These are phyloP conservation scores for Leptographium procerum DNA, from an alignment of 2,329 filamentous ascomycete genomes.

Conservation along the genomic window DNA sequence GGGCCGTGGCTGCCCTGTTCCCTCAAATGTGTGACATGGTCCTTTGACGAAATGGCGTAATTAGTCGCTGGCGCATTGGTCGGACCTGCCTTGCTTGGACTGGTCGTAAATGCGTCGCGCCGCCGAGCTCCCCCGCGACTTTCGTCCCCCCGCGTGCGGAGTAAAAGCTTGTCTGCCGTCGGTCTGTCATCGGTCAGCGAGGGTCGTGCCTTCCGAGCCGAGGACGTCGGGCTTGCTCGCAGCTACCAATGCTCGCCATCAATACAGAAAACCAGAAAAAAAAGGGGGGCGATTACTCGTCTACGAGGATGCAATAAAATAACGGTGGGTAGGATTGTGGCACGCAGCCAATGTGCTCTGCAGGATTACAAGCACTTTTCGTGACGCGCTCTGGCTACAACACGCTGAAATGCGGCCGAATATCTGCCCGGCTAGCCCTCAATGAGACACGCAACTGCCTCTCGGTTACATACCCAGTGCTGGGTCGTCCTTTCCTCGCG, in stretches of 20 bases:
- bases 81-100: not conserved
- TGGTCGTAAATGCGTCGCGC: not conserved
- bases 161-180: not conserved
- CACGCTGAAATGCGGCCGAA: too few relatives aligned
- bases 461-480: too few relatives aligned
- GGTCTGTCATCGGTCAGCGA: not conserved
- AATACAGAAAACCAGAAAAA: not conserved
- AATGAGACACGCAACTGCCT: too few relatives aligned
- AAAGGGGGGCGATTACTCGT: too few relatives aligned
- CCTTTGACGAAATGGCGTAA: not conserved
- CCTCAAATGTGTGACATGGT: too few relatives aligned
- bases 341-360: too few relatives aligned
- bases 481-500: too few relatives aligned
- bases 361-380: too few relatives aligned
- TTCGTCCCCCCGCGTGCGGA: not conserved
- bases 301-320: too few relatives aligned
- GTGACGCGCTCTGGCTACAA: too few relatives aligned
- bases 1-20: not conserved
- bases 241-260: not conserved
- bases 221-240: not conserved
- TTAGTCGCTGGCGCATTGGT: not conserved
- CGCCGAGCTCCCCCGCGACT: not conserved
- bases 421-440: too few relatives aligned
- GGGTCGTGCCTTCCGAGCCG: not conserved
- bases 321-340: too few relatives aligned